Percentiles rank a stretch among this genome's conserved stretches.
Evolutionary conservation across 2,329 filamentous ascomycete species (phyloP).

Genomic region (Periconia digitata): DNA sequence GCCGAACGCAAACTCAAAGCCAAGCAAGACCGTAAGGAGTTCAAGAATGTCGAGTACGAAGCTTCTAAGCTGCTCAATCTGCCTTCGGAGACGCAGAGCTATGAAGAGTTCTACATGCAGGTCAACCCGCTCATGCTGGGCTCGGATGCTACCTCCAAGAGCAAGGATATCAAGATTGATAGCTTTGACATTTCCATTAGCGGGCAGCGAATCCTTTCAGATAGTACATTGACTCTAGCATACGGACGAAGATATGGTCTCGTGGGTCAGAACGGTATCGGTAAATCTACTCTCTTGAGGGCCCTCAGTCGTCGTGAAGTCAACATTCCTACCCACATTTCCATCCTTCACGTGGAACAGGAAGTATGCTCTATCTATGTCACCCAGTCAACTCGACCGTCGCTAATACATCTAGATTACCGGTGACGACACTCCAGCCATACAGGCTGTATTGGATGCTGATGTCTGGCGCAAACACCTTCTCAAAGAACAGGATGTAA

Average conservation of each 20-base stretch:
- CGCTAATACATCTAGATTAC: conserved; percentile 63
- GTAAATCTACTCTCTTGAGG: conserved; percentile 78
- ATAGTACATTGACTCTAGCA: conserved; percentile 85
- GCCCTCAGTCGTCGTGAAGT: conserved; percentile 92
- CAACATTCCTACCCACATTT: conserved; percentile 93
- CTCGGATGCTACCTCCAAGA: conserved; percentile 69
- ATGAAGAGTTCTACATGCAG: conserved; percentile 99
- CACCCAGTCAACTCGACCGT: background rate
- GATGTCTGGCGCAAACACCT: conserved; percentile 98
- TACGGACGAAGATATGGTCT: conserved; percentile 95
- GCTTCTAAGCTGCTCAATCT: conserved; percentile 85
- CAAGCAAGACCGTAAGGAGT: conserved; percentile 97
- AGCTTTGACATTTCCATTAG: conserved; percentile 93
- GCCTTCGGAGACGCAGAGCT: conserved; percentile 81
- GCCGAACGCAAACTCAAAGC: conserved; percentile 95
- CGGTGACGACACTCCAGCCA: conserved; percentile 90
- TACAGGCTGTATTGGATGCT: conserved; percentile 94
- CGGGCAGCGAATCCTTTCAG: conserved; percentile 83
- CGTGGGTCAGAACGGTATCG: conserved; percentile 99
- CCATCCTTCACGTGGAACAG: conserved; percentile 98
- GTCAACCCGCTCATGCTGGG: conserved; percentile 95
- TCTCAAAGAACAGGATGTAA: conserved; percentile 79
- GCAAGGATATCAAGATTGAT: conserved; percentile 98
- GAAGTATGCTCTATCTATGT: conserved; percentile 61
- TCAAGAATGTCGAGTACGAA: conserved; percentile 98